Evolutionary conservation across 257 asterid genomes (phyloP), one percentile per base, ranked within the genome.

Genomic region (Phtheirospermum japonicum): DNA sequence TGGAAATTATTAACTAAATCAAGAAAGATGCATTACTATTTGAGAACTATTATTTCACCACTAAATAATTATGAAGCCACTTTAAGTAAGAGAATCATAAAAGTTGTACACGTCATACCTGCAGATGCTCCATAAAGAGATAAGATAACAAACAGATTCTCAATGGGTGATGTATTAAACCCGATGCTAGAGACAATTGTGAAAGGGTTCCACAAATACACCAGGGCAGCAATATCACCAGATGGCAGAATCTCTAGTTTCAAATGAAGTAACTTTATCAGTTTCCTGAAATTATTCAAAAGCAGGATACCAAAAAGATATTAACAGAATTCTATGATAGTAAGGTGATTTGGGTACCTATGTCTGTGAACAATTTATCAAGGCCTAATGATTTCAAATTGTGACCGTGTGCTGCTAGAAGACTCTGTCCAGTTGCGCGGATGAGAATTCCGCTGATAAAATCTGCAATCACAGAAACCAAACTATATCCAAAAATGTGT

Each of bases 141-240:
- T 76, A 82, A 55, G 80, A 93, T 61, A 61, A 85, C 75, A 42
- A 87, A 83, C 66, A 93, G 71, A 71, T 87, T 93, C 59, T 93
- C 97, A 19, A 89, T 63, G 6, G 96, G 97, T 12, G 96, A 73
- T 43, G 97, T 87, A 73, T 87, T 93, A 76, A 77, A 85, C 32
- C 99, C 97, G 75, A 93, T 72, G 75, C 95, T 82, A 13, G 99
- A 85, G 64, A 87, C 75, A 46, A 89, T 78, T 33, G 99, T 85
- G 76, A 87, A 86, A 66, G 99, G 97, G 74, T 89, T 89, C 97
- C 97, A 93, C 70, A 93, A 74, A 80, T 89, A 93, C 71, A 85
- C 86, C 45, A 93, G 95, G 68, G 92, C 95, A 55, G 96, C 96
- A 61, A 93, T 79, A 79, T 93, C 95, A 60, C 93, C 97, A 8